Evolutionary conservation across 73 alveolate species (phyloP).

Genomic region (Paraurostyla sp.): DNA sequence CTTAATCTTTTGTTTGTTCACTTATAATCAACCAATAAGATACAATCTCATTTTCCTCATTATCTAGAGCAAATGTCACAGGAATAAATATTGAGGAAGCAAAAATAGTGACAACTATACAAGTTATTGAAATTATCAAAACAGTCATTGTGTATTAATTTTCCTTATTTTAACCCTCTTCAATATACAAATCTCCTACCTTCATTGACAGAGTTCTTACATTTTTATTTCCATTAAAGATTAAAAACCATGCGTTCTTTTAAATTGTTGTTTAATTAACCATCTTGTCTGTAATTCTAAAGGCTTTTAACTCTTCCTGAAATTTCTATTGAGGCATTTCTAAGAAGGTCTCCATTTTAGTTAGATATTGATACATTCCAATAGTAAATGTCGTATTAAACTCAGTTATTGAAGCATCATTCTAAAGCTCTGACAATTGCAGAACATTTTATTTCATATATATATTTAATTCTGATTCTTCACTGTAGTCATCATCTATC

Average conservation of each 20-base stretch:
- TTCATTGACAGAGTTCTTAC: background rate
- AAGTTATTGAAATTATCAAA: background rate
- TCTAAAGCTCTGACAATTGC: background rate
- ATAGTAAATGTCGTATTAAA: background rate
- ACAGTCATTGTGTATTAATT: background rate
- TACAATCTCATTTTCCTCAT: background rate
- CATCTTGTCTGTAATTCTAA: too few relatives aligned
- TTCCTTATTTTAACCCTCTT: background rate
- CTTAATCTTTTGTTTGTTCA: background rate
- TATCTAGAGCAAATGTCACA: background rate
- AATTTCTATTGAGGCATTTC: background rate
- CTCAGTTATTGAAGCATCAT: background rate
- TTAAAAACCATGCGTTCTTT: conserved; percentile 17
- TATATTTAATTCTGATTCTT: background rate
- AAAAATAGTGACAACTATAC: background rate
- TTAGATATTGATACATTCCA: conserved; percentile 2
- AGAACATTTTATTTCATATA: background rate
- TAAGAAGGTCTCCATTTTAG: background rate
- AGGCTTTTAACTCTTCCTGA: background rate
- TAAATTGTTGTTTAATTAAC: background rate
- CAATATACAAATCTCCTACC: background rate
- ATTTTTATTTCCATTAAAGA: background rate
- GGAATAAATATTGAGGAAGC: background rate
- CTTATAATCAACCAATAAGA: background rate
- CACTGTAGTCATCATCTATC: background rate